These are phyloP conservation scores for Eucalyptus globulus DNA, from an alignment of 345 rosid species.

Conservation along the genomic window DNA sequence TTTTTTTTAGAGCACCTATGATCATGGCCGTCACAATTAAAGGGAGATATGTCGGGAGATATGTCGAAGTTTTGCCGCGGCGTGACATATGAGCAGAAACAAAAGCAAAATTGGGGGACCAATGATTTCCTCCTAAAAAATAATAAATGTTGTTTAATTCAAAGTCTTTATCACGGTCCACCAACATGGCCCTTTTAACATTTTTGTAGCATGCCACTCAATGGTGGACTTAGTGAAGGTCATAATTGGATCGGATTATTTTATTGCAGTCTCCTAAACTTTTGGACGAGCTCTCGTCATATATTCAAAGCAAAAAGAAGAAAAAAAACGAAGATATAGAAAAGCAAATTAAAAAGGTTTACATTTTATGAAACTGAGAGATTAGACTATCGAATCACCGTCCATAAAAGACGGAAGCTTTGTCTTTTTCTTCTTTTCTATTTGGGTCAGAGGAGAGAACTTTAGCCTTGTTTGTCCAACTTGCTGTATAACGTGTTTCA, in stretches of 20 bases:
- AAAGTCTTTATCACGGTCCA: not conserved
- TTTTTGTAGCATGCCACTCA: not conserved
- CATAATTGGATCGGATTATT: not conserved
- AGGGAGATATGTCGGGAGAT: not conserved
- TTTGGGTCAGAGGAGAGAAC: not conserved
- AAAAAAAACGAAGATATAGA: not conserved
- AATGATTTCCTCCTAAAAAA: not conserved
- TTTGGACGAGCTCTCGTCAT: not conserved
- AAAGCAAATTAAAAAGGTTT: not conserved
- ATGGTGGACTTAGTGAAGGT: not conserved
- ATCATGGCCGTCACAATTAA: not conserved
- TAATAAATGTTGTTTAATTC: not conserved
- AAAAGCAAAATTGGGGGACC: not conserved
- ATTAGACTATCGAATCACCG: not conserved
- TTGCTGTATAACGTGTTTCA: not conserved
- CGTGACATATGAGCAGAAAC: not conserved
- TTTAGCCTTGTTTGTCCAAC: not conserved
- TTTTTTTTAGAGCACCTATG: not conserved
- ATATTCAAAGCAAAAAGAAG: not conserved
- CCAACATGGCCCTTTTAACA: not conserved
- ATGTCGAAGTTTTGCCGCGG: not conserved
- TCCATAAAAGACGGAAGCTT: not conserved
- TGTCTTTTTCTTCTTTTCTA: not conserved
- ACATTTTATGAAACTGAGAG: not conserved
- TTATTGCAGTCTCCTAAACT: not conserved